Evolutionary conservation across 2,329 filamentous ascomycete genomes (phyloP).

Genomic region (Hirsutella thompsonii): DNA sequence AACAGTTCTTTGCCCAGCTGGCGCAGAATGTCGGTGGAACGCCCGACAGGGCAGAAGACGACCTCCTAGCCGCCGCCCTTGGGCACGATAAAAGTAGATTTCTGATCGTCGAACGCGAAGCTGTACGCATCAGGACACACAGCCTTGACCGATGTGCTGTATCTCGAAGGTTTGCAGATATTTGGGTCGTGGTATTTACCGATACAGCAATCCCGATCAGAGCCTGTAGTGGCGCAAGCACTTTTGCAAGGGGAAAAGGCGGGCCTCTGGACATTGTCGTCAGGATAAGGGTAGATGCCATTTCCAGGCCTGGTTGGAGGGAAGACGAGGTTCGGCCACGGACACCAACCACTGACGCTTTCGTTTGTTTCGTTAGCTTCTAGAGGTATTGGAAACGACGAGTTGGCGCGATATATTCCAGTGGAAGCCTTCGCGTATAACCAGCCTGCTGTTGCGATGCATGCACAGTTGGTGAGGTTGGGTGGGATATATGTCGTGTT

Average conservation of each 20-base stretch:
- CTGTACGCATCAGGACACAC: conserved; percentile 80
- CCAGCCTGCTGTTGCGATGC: conserved; percentile 56
- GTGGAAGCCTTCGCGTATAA: conserved; percentile 41
- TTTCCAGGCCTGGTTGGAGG: conserved; percentile 58
- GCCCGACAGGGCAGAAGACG: conserved; percentile 57
- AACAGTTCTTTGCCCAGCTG: conserved; percentile 37
- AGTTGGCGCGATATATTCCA: conserved; percentile 49
- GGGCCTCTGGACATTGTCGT: conserved; percentile 57
- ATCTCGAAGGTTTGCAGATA: conserved; percentile 53
- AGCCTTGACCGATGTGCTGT: conserved; percentile 56
- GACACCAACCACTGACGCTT: conserved; percentile 59
- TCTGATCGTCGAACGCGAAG: conserved; percentile 51
- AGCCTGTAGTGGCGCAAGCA: conserved; percentile 58
- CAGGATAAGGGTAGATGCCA: conserved; percentile 70
- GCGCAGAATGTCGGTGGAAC: conserved; percentile 45
- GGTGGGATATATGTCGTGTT: conserved; percentile 57
- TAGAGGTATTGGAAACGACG: conserved; percentile 53
- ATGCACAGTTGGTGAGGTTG: conserved; percentile 64
- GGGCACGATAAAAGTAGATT: conserved; percentile 49
- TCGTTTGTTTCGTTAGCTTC: conserved; percentile 45
- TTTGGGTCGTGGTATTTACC: conserved; percentile 51
- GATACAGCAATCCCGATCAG: conserved; percentile 61
- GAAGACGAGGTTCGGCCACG: conserved; percentile 61
- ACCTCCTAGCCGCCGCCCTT: conserved; percentile 66
- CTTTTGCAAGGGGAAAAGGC: conserved; percentile 68